A percentile compares a stretch with the other conserved stretches of the same genome.
Evolutionary conservation across 2,329 filamentous ascomycete genomes (phyloP).

Genomic region (Lasiodiplodia sp.): DNA sequence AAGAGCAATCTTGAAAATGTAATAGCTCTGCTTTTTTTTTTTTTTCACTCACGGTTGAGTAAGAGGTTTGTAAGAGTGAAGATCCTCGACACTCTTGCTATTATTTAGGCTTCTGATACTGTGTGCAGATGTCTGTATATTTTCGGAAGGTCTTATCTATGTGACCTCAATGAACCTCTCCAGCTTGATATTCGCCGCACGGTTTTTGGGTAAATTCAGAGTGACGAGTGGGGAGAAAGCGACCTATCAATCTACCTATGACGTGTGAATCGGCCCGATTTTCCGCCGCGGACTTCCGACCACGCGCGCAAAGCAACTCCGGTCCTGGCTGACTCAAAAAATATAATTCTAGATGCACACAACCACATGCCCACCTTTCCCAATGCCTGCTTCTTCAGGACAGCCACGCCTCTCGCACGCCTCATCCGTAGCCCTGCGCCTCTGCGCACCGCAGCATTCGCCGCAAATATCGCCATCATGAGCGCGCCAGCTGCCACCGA

Average conservation of each 20-base stretch:
- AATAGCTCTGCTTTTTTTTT: too few relatives aligned
- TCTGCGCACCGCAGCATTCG: background rate
- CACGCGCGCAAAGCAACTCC: background rate
- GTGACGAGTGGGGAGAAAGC: too few relatives aligned
- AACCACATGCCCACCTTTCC: constrained; percentile 26
- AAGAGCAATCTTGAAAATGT: too few relatives aligned
- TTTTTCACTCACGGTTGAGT: too few relatives aligned
- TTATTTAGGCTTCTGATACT: too few relatives aligned
- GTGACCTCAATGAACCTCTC: too few relatives aligned
- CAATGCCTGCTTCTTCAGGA: constrained; percentile 19
- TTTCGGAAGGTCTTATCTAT: too few relatives aligned
- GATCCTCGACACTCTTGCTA: too few relatives aligned
- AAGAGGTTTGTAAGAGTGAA: too few relatives aligned
- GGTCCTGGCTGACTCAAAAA: constrained; percentile 22
- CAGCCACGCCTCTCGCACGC: background rate
- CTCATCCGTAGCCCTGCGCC: constrained; percentile 6
- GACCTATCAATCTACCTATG: background rate
- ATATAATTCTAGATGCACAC: constrained; percentile 19
- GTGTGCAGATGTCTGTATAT: too few relatives aligned
- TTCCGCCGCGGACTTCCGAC: background rate
- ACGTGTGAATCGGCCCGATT: constrained; percentile 12
- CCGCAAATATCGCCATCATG: constrained; percentile 18
- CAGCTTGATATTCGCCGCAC: too few relatives aligned
- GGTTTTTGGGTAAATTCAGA: too few relatives aligned
- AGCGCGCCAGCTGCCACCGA: background rate